Conservation (phyloP, 2,329 filamentous ascomycete genomes). For the Penicillium crustosum region DNA sequence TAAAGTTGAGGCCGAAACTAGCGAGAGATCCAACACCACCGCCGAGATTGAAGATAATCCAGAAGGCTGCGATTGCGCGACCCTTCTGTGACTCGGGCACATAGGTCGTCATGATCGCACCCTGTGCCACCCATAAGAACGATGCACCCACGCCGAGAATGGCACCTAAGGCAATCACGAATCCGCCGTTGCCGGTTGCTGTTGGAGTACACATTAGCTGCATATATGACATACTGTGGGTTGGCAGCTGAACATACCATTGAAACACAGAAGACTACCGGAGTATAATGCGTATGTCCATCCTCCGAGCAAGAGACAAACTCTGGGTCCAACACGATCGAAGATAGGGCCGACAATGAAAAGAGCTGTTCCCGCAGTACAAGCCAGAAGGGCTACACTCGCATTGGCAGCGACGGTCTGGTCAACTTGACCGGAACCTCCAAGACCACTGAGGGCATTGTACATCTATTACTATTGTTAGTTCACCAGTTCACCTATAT, state of each 20-base stretch:
- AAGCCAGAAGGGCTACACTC: slow-evolving; percentile 46
- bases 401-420: slow-evolving; percentile 49
- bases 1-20: slow-evolving; percentile 48
- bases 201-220: not conserved
- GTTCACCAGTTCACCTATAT: not conserved
- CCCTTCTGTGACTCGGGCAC: slow-evolving; percentile 46
- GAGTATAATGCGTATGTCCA: slow-evolving; percentile 51
- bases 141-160: slow-evolving; percentile 50
- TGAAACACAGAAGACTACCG: slow-evolving; percentile 48
- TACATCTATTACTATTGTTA: slow-evolving; percentile 42
- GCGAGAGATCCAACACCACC: slow-evolving; percentile 48
- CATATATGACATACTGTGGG: not conserved
- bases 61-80: slow-evolving; percentile 46
- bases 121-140: slow-evolving; percentile 50
- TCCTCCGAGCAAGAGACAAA: slow-evolving; percentile 47
- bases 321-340: slow-evolving; percentile 44
- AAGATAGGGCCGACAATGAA: slow-evolving; percentile 50
- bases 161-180: slow-evolving; percentile 49
- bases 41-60: slow-evolving; percentile 51
- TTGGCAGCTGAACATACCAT: slow-evolving; percentile 27
- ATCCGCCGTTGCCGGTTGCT: slow-evolving; percentile 41
- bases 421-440: slow-evolving; percentile 50
- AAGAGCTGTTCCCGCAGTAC: slow-evolving; percentile 46
- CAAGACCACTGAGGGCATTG: slow-evolving; percentile 49
- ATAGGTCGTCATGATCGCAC: slow-evolving; percentile 52